Conservation (phyloP, 495 filamentous ascomycete species). For the Penicillium bialowiezense region DNA sequence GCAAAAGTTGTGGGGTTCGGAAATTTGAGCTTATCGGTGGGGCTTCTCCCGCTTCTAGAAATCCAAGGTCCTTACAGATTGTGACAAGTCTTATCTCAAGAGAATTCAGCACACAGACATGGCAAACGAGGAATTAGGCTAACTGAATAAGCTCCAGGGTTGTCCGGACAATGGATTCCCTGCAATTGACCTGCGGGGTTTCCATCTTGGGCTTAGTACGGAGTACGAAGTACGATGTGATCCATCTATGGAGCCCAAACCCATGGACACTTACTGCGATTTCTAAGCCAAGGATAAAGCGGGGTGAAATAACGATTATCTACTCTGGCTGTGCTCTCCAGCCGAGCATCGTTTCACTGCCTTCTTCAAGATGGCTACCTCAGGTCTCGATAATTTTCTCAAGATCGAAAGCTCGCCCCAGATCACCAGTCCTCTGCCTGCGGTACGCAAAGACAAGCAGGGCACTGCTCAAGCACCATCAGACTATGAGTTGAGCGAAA, state of each 20-base stretch:
- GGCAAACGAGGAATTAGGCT: too few species aligned
- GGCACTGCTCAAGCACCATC: slow-evolving; percentile 21
- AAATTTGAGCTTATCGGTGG: slow-evolving; percentile 25
- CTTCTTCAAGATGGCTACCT: slow-evolving; percentile 24
- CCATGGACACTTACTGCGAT: not conserved
- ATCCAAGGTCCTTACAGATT: not conserved
- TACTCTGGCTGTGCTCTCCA: not conserved
- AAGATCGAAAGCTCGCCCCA: slow-evolving; percentile 31
- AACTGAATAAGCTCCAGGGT: not conserved
- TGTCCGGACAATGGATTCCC: not conserved
- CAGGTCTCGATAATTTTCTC: slow-evolving; percentile 27
- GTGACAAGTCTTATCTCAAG: too few species aligned
- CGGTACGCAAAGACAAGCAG: slow-evolving; percentile 31
- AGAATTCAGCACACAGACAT: too few species aligned
- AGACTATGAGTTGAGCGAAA: slow-evolving; percentile 32
- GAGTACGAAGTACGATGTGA: too few species aligned
- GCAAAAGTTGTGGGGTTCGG: slow-evolving; percentile 3
- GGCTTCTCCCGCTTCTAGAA: slow-evolving; percentile 5
- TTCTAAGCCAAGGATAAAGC: not conserved
- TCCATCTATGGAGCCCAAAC: not conserved
- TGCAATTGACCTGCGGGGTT: not conserved
- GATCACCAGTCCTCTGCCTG: slow-evolving; percentile 29
- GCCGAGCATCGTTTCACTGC: not conserved
- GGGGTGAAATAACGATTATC: too few species aligned
- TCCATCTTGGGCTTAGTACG: not conserved